These are phyloP conservation scores for Globisporangium rhizosaccharum DNA, from an alignment of 352 stramenopile genomes.

Conservation along the genomic window DNA sequence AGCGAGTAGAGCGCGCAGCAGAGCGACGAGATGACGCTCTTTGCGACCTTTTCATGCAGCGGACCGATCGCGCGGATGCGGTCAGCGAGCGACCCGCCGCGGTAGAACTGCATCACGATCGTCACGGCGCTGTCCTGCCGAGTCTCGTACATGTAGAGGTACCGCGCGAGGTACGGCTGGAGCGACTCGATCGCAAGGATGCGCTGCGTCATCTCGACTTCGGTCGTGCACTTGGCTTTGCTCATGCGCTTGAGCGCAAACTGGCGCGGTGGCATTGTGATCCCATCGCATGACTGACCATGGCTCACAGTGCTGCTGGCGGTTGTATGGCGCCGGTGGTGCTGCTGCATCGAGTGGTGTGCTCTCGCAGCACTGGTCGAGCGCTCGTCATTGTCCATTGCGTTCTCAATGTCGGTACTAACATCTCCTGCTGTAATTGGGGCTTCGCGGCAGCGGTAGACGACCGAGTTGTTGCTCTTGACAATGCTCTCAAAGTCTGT, in stretches of 20 bases:
- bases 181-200: conserved; percentile 25
- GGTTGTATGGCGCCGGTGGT: not conserved
- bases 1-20: conserved; percentile 42
- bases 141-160: conserved; percentile 61
- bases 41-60: conserved; percentile 27
- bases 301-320: not conserved
- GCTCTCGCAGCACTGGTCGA: not conserved
- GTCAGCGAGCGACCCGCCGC: conserved; percentile 43
- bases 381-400: conserved; percentile 6
- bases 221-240: conserved; percentile 21
- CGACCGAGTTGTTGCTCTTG: conserved; percentile 42
- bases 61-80: conserved; percentile 29
- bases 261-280: not conserved
- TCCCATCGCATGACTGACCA: too few relatives aligned
- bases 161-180: conserved; percentile 40
- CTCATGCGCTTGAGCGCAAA: conserved; percentile 55
- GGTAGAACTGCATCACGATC: conserved; percentile 65
- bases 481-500: conserved; percentile 39
- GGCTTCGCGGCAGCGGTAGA: conserved; percentile 43
- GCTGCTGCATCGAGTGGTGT: too few relatives aligned
- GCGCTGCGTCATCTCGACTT: conserved; percentile 45
- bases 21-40: conserved; percentile 35
- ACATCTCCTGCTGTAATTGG: not conserved
- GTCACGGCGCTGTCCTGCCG: conserved; percentile 34
- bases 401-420: too few relatives aligned